A percentile compares a stretch with the other conserved stretches of the same genome.
Evolutionary conservation across 2,329 filamentous ascomycete genomes (phyloP).

Genomic region (Ophiostoma piceae): DNA sequence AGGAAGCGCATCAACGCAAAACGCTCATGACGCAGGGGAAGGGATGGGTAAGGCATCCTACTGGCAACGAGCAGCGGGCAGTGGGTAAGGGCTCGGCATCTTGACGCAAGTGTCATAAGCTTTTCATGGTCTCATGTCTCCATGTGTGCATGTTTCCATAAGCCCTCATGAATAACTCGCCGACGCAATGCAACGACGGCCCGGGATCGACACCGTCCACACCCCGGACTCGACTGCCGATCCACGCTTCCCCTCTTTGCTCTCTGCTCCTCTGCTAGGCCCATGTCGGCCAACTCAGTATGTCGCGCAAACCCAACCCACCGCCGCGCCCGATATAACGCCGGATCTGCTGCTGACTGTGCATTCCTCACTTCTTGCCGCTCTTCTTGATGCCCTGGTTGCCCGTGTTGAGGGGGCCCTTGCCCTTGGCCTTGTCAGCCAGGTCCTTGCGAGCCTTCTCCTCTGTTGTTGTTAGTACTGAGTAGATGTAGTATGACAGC

Average conservation of each 20-base stretch:
- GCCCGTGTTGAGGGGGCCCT: constrained; percentile 81
- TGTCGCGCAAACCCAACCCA: background rate
- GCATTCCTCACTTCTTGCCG: constrained; percentile 68
- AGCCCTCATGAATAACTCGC: background rate
- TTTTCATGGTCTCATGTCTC: background rate
- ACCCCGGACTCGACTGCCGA: background rate
- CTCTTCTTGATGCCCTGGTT: constrained; percentile 95
- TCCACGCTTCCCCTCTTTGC: constrained; percentile 6
- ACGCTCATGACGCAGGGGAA: background rate
- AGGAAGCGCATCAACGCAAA: background rate
- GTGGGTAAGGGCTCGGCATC: constrained; percentile 6
- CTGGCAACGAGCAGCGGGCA: background rate
- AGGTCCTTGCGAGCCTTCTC: constrained; percentile 82
- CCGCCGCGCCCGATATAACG: constrained; percentile 7
- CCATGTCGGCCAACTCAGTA: background rate
- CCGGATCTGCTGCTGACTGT: background rate
- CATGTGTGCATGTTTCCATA: too few relatives aligned
- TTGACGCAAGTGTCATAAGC: background rate
- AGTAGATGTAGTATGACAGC: background rate
- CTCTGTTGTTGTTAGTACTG: constrained; percentile 43
- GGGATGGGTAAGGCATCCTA: background rate
- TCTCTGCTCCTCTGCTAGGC: background rate
- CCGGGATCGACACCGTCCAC: constrained; percentile 7
- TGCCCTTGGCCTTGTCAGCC: constrained; percentile 75
- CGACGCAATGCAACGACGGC: constrained; percentile 9